These are phyloP conservation scores for Brassica cretica DNA, from an alignment of 345 rosid species.

Conservation along the genomic window DNA sequence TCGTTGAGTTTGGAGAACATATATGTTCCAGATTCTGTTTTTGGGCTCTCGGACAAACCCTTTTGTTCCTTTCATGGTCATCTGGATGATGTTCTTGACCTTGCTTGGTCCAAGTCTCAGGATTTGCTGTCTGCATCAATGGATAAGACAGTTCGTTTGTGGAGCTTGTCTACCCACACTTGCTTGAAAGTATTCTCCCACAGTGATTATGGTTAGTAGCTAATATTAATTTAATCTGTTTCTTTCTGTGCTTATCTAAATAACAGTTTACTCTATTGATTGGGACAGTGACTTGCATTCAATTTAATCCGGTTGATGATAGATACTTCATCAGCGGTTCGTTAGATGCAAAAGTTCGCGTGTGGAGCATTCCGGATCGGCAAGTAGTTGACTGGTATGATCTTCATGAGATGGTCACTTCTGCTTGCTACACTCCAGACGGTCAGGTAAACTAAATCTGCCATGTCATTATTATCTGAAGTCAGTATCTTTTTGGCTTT, in stretches of 20 bases:
- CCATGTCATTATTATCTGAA: background rate
- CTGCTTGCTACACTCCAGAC: conserved; percentile 96
- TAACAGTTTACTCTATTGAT: conserved; percentile 17
- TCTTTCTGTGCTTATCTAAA: background rate
- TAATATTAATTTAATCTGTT: background rate
- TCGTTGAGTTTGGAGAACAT: conserved; percentile 72
- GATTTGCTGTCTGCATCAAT: conserved; percentile 92
- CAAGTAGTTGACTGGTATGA: conserved; percentile 97
- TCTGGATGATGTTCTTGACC: conserved; percentile 83
- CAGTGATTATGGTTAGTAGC: conserved; percentile 84
- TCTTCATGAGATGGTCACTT: conserved; percentile 98
- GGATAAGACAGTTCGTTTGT: conserved; percentile 97
- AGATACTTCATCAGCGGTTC: conserved; percentile 97
- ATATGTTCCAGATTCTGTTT: conserved; percentile 74
- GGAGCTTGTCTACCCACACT: conserved; percentile 79
- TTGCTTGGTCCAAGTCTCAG: conserved; percentile 99
- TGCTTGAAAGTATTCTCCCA: conserved; percentile 93
- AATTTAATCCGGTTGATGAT: conserved; percentile 97
- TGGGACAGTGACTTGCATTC: conserved; percentile 94
- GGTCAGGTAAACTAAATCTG: conserved; percentile 68
- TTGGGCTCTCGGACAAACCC: conserved; percentile 84
- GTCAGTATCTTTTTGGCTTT: background rate
- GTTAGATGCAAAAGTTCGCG: conserved; percentile 91
- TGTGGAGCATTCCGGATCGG: conserved; percentile 94
- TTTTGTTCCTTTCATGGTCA: conserved; percentile 87